Base-by-base conservation (phyloP, 306 rosid species). In the Sicyos baderoa region DNA sequence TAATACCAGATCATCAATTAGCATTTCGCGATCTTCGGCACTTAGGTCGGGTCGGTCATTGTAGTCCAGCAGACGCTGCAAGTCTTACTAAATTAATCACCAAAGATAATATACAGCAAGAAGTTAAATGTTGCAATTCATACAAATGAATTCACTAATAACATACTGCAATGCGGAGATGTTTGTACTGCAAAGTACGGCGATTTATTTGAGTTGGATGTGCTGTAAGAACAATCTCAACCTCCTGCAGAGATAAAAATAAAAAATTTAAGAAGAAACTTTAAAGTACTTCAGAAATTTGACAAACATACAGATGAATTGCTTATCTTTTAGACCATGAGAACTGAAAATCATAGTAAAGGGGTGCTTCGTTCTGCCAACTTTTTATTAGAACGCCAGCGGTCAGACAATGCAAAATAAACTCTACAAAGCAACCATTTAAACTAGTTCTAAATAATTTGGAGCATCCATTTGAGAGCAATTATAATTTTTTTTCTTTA, bases 121-220 rank as follows among this genome's bases (percentile, higher is more conserved):
- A 48, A 44, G 65, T 35, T 47, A 7, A 15, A 23, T 47, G 27
- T 23, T 40, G 45, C 21, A 45, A n/a, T 49, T 72, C 69, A 50
- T 13, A 72, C 18, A 47, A 14, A n/a, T 10, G 56, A 72, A 52
- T 25, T 50, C 68, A 74, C 47, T 8, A 52, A 56, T 40, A 57
- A 81, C 97, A 84, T 80, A 88, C 97, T 55, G 95, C 85, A 79
- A 91, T 80, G 72, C 96, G 79, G 37, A 91, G 54, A 75, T 91
- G 96, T 77, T 91, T 91, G 81, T 87, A 89, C 53, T 91, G 97
- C 45, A 91, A 82, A 51, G 97, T 91, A 4, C 96, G 91, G 8
- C 97, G 96, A 78, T 91, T 91, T 53, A 91, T 91, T 87, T 91
- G 97, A 13, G 97, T 91, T 72, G 97, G 97, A 84, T 89, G 97